Evolutionary conservation across 345 rosid genomes (phyloP).

Genomic region (Camelina hispida): DNA sequence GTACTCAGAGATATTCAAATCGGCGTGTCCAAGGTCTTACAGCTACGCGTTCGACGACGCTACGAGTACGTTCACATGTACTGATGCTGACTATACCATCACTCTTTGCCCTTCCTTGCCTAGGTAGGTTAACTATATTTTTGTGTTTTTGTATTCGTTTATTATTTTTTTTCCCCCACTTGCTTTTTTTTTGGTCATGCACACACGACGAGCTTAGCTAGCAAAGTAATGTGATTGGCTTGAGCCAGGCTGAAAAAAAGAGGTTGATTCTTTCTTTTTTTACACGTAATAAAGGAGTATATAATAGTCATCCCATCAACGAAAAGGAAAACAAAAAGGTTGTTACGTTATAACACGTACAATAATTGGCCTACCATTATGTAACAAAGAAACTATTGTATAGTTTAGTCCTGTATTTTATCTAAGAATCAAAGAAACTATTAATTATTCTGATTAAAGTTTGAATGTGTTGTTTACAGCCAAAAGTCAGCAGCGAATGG

Average conservation of each 20-base stretch:
- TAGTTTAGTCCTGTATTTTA: neutral
- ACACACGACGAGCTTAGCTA: conserved; percentile 48
- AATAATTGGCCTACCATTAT: conserved; percentile 33
- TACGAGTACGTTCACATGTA: conserved; percentile 77
- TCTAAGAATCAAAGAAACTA: neutral
- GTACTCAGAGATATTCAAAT: conserved; percentile 65
- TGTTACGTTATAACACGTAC: neutral
- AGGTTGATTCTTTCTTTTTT: conserved; percentile 23
- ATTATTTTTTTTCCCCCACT: neutral
- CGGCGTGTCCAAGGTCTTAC: conserved; percentile 71
- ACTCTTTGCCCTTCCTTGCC: conserved; percentile 75
- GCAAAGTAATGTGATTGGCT: conserved; percentile 43
- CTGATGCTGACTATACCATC: conserved; percentile 61
- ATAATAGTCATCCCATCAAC: conserved; percentile 38
- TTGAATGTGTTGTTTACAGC: conserved; percentile 45
- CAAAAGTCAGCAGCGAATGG: conserved; percentile 62
- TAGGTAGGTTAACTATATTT: conserved; percentile 51
- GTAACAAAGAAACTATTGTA: neutral
- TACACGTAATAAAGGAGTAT: conserved; percentile 45
- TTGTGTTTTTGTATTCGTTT: neutral
- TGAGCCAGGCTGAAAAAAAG: conserved; percentile 30
- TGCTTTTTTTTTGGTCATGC: conserved; percentile 26
- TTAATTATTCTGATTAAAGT: conserved; percentile 27
- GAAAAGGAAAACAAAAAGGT: conserved; percentile 32
- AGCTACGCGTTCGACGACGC: conserved; percentile 83